These are phyloP conservation scores for Pseudozyma thailandica DNA, from an alignment of 1,284 basidiomycete genomes.

Conservation along the genomic window DNA sequence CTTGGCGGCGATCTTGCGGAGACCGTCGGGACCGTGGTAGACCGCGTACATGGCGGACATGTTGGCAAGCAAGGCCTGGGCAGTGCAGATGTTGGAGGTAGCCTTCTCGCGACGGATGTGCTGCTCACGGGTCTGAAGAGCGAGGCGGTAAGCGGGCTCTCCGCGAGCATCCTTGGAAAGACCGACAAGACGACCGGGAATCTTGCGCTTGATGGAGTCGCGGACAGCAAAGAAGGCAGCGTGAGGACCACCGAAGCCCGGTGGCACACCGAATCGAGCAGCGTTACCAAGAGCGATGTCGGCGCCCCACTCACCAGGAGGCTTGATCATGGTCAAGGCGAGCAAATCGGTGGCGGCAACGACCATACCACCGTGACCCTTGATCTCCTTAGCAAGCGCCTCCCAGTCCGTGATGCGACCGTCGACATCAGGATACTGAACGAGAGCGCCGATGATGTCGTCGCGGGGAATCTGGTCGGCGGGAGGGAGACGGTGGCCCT, in stretches of 20 bases:
- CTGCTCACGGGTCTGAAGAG: conserved; percentile 76
- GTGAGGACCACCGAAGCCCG: conserved; percentile 70
- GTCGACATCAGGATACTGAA: conserved; percentile 83
- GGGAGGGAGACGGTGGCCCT: conserved; percentile 57
- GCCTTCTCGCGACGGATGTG: conserved; percentile 68
- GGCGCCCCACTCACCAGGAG: conserved; percentile 98
- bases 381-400: conserved; percentile 76
- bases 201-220: conserved; percentile 92
- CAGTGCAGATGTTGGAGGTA: conserved; percentile 68
- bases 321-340: conserved; percentile 90
- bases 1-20: conserved; percentile 86
- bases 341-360: conserved; percentile 91
- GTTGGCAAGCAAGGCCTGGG: conserved; percentile 66
- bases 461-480: conserved; percentile 51
- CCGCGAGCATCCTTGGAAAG: conserved; percentile 86
- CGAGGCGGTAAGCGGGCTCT: conserved; percentile 87
- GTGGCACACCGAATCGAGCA: conserved; percentile 83
- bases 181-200: conserved; percentile 94
- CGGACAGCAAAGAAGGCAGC: conserved; percentile 95
- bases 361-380: conserved; percentile 81
- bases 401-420: conserved; percentile 84
- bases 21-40: conserved; percentile 91
- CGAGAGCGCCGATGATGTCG: conserved; percentile 81
- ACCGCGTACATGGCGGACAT: conserved; percentile 73
- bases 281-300: conserved; percentile 96